Evolutionary conservation across 1,284 basidiomycete species (phyloP).

Genomic region (Wolfiporia cocos): DNA sequence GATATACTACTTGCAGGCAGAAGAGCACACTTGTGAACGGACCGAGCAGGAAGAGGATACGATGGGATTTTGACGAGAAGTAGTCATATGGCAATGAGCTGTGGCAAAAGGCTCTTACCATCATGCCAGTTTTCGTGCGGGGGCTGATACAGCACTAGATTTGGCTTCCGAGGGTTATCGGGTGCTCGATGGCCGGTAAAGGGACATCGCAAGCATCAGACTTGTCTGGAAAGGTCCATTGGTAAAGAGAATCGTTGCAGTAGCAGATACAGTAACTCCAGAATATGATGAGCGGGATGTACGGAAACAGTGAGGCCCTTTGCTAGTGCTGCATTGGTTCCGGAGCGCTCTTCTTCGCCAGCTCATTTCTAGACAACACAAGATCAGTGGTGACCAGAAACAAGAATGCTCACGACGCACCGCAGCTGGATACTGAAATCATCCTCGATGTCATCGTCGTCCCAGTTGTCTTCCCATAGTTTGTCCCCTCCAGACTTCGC

Average conservation of each 20-base stretch:
- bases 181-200: too few relatives aligned
- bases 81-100: too few relatives aligned
- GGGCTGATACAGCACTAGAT: too few relatives aligned
- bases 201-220: background rate
- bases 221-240: background rate
- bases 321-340: slow-evolving; percentile 50
- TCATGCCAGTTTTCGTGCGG: too few relatives aligned
- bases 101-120: too few relatives aligned
- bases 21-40: too few relatives aligned
- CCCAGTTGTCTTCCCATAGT: slow-evolving; percentile 99
- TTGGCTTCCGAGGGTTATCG: too few relatives aligned
- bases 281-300: background rate
- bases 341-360: slow-evolving; percentile 51
- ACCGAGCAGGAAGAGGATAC: too few relatives aligned
- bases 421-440: slow-evolving; percentile 94
- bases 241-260: background rate
- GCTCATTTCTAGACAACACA: slow-evolving; percentile 45
- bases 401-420: slow-evolving; percentile 38
- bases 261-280: background rate
- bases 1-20: too few relatives aligned
- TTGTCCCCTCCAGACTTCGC: slow-evolving; percentile 76
- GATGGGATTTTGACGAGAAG: too few relatives aligned
- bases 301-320: background rate
- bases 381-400: background rate
- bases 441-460: slow-evolving; percentile 97